These are phyloP conservation scores for Ambrosia hybrid DNA, from an alignment of 140 eudicot genomes.

Conservation along the genomic window DNA sequence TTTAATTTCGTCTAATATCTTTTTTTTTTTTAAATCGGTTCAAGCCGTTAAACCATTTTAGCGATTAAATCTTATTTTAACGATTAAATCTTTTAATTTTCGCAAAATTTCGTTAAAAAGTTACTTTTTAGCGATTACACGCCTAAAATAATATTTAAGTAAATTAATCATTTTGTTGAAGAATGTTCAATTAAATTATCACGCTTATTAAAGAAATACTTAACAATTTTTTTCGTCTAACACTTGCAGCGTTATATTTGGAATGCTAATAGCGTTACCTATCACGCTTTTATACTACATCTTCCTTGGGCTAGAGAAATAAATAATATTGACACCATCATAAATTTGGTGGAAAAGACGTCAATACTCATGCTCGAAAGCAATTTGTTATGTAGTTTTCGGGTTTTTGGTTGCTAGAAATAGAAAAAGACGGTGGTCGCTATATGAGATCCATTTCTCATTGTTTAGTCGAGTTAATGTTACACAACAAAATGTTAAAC, in stretches of 20 bases:
- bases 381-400: slow-evolving; percentile 23
- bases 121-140: no score
- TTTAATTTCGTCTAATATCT: neutral
- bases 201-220: neutral
- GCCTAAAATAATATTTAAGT: no score
- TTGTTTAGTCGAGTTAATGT: slow-evolving; percentile 37
- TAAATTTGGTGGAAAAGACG: slow-evolving; percentile 15
- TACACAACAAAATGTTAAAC: slow-evolving; percentile 25
- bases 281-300: slow-evolving; percentile 83
- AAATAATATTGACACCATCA: slow-evolving; percentile 12
- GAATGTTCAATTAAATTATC: neutral
- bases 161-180: no score
- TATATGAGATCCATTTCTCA: slow-evolving; percentile 16
- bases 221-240: neutral
- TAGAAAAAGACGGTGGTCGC: slow-evolving; percentile 27
- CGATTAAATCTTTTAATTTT: no score
- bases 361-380: slow-evolving; percentile 14
- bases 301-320: slow-evolving; percentile 57
- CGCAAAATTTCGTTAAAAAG: no score
- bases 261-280: slow-evolving; percentile 85
- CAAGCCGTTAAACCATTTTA: no score
- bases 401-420: slow-evolving; percentile 28
- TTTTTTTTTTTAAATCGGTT: neutral
- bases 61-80: no score
- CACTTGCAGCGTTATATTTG: slow-evolving; percentile 69